A percentile compares a stretch with the other conserved stretches of the same genome.
These are phyloP conservation scores for Aspergillus clavatus DNA, from an alignment of 2,329 filamentous ascomycete genomes.

Conservation along the genomic window DNA sequence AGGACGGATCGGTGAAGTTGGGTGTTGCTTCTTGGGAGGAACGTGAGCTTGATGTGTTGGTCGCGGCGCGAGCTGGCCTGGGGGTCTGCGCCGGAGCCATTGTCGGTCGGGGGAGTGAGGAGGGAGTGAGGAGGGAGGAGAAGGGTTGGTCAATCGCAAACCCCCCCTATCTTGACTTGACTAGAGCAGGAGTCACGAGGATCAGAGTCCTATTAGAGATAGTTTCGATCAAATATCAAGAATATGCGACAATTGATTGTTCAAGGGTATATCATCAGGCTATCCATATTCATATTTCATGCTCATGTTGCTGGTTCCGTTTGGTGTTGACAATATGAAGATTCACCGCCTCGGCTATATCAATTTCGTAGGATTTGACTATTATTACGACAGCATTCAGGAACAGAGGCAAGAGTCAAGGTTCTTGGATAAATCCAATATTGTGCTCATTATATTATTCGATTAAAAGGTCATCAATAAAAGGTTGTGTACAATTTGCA, in stretches of 20 bases:
- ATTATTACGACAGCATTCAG: too few relatives aligned
- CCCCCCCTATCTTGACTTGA: too few relatives aligned
- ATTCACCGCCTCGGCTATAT: not conserved
- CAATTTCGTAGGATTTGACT: too few relatives aligned
- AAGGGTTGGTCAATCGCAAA: not conserved
- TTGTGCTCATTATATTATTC: too few relatives aligned
- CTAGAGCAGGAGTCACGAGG: too few relatives aligned
- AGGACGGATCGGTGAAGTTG: conserved; percentile 71
- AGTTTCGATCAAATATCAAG: too few relatives aligned
- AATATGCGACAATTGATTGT: too few relatives aligned
- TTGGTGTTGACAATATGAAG: not conserved
- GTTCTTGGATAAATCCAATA: not conserved
- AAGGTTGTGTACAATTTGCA: not conserved
- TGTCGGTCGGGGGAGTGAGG: conserved; percentile 3
- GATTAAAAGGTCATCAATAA: not conserved
- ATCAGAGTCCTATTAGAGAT: too few relatives aligned
- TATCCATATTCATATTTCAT: not conserved
- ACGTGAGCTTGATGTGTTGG: conserved; percentile 30
- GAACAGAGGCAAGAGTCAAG: not conserved
- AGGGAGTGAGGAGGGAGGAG: not conserved
- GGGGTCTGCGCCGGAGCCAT: conserved; percentile 21
- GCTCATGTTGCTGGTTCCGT: not conserved
- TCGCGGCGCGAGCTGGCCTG: conserved; percentile 18
- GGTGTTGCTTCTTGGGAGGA: conserved; percentile 45
- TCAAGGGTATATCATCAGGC: too few relatives aligned